Percentiles rank a stretch among this genome's conserved stretches.
phyloP scores from a whole-genome alignment of 768 basidiomycete genomes.

The Chlorophyllum brunneum region DNA sequence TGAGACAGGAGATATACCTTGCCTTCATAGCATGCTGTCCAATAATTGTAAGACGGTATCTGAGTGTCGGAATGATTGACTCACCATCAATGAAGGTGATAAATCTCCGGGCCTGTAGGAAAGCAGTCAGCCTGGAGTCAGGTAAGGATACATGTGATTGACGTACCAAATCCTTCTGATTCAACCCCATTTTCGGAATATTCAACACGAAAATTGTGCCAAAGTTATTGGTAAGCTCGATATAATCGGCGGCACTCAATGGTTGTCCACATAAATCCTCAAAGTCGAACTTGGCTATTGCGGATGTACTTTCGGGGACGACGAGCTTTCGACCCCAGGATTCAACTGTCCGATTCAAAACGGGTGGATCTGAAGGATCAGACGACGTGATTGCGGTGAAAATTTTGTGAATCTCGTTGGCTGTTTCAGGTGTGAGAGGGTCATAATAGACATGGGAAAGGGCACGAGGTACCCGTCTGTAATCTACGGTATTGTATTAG shows the following conservation, averaged over 20 bases:
- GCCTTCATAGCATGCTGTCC: slow-evolving; percentile 84
- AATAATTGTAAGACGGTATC: slow-evolving; percentile 1
- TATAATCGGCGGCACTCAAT: slow-evolving; percentile 91
- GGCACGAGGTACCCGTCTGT: slow-evolving; percentile 88
- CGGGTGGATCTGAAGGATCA: slow-evolving; percentile 51
- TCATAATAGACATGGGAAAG: slow-evolving; percentile 93
- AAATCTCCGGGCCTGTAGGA: slow-evolving; percentile 82
- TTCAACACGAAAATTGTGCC: slow-evolving; percentile 84
- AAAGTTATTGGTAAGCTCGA: slow-evolving; percentile 89
- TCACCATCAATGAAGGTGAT: slow-evolving; percentile 95
- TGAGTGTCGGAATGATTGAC: slow-evolving; percentile 24
- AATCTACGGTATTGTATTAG: slow-evolving; percentile 50
- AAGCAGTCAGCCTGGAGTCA: slow-evolving; percentile 4
- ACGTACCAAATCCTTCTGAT: slow-evolving; percentile 79
- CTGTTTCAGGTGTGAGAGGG: slow-evolving; percentile 66
- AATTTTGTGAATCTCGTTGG: slow-evolving; percentile 75
- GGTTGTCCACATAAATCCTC: slow-evolving; percentile 84
- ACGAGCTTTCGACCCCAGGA: slow-evolving; percentile 89
- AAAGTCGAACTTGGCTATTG: slow-evolving; percentile 85
- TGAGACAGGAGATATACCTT: slow-evolving; percentile 46
- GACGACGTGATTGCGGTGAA: slow-evolving; percentile 65
- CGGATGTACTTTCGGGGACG: slow-evolving; percentile 76
- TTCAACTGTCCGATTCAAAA: slow-evolving; percentile 58
- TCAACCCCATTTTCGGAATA: slow-evolving; percentile 84
- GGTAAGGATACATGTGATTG: neutral